Evolutionary conservation across 2,329 filamentous ascomycete genomes (phyloP).

Genomic region (Ophiocordyceps camponoti-floridani): DNA sequence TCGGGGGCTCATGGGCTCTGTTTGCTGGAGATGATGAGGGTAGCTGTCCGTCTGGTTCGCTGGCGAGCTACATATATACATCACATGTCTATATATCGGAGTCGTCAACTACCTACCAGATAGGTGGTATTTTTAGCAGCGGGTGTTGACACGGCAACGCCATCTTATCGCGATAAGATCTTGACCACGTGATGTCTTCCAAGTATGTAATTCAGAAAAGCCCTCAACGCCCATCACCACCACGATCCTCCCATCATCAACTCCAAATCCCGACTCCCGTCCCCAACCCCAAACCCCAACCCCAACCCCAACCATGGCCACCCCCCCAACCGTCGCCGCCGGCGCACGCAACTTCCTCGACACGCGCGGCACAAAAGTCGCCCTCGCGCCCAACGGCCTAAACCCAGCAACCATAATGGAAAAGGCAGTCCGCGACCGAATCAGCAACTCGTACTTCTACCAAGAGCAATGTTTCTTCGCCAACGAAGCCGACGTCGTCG

Average conservation of each 20-base stretch:
- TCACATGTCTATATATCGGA: background rate
- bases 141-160: background rate
- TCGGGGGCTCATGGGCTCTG: background rate
- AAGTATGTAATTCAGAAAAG: background rate
- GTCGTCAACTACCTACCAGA: background rate
- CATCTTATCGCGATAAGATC: background rate
- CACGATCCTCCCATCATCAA: background rate
- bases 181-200: background rate
- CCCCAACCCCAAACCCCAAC: background rate
- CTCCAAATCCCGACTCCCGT: background rate
- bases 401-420: conserved; percentile 95
- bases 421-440: conserved; percentile 87
- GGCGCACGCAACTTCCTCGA: conserved; percentile 74
- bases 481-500: conserved; percentile 67
- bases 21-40: background rate
- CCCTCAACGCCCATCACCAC: background rate
- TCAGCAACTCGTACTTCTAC: conserved; percentile 92
- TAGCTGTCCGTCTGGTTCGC: background rate
- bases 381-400: conserved; percentile 67
- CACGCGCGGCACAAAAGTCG: conserved; percentile 64
- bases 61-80: background rate
- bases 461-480: conserved; percentile 97
- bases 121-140: background rate
- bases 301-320: conserved; percentile 10
- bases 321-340: conserved; percentile 45